Percentiles rank a stretch among this genome's conserved stretches.
These are phyloP conservation scores for Heritiera littoralis DNA, from an alignment of 345 rosid species.

Conservation along the genomic window DNA sequence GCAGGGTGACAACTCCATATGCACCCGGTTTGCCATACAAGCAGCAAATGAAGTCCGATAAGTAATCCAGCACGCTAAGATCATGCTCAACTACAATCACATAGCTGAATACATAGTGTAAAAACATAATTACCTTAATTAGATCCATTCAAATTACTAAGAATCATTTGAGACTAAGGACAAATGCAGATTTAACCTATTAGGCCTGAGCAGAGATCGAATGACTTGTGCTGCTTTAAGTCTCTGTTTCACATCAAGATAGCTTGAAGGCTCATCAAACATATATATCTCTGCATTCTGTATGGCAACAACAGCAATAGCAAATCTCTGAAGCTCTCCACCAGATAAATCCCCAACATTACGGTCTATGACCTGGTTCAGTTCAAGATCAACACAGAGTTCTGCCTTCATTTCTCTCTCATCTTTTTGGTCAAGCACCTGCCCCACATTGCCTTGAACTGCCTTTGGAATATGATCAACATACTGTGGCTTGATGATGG, in stretches of 20 bases:
- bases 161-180: neutral
- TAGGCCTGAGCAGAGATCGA: conserved; percentile 85
- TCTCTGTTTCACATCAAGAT: conserved; percentile 98
- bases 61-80: conserved; percentile 92
- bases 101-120: conserved; percentile 56
- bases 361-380: conserved; percentile 92
- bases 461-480: conserved; percentile 98
- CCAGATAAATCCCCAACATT: conserved; percentile 93
- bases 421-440: conserved; percentile 90
- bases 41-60: conserved; percentile 97
- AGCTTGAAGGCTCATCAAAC: conserved; percentile 99
- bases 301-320: conserved; percentile 91
- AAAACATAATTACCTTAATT: conserved; percentile 9
- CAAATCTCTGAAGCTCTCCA: conserved; percentile 99
- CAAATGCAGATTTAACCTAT: conserved; percentile 52
- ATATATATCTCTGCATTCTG: conserved; percentile 97
- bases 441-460: conserved; percentile 90
- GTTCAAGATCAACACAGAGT: conserved; percentile 79
- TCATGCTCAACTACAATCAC: conserved; percentile 99
- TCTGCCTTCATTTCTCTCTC: conserved; percentile 76
- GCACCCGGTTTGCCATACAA: conserved; percentile 98
- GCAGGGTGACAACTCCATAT: conserved; percentile 97
- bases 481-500: conserved; percentile 95
- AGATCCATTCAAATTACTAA: neutral
- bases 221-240: conserved; percentile 97